phyloP scores from a whole-genome alignment of 805 yeast species.

The Hanseniaspora meyeri region DNA sequence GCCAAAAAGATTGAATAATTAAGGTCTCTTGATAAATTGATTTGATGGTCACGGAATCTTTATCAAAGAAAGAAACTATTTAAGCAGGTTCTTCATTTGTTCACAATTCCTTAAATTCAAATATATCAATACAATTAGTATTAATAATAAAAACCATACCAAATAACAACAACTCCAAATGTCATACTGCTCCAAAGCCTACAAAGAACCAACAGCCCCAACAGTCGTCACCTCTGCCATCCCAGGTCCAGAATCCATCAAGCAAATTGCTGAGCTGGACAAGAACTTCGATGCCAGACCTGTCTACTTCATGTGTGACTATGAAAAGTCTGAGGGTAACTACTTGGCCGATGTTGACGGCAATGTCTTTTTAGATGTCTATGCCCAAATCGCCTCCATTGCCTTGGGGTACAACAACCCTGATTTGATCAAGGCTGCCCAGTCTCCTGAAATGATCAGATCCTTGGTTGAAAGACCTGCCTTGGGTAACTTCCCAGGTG shows the following conservation, averaged over 20 bases:
- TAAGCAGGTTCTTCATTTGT: too few species aligned
- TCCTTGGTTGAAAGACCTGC: constrained; percentile 62
- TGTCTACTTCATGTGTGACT: constrained; percentile 52
- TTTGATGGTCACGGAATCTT: too few species aligned
- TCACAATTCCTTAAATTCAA: neutral
- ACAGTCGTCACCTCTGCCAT: constrained; percentile 41
- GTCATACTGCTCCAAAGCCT: constrained; percentile 44
- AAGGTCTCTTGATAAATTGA: too few species aligned
- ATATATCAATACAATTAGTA: too few species aligned
- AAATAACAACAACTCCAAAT: constrained; percentile 8
- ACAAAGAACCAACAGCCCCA: constrained; percentile 69
- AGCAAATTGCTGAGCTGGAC: constrained; percentile 41
- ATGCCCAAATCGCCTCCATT: constrained; percentile 62
- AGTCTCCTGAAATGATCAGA: constrained; percentile 47
- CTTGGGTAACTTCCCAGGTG: constrained; percentile 49
- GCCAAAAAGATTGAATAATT: too few species aligned
- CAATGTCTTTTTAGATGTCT: constrained; percentile 47
- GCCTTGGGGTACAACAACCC: constrained; percentile 65
- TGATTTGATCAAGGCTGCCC: constrained; percentile 44
- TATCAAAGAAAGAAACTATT: too few species aligned
- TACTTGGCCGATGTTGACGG: constrained; percentile 58
- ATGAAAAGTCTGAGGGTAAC: constrained; percentile 51
- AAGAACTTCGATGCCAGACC: constrained; percentile 50
- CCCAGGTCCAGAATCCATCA: constrained; percentile 67
- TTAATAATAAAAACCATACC: neutral